A percentile compares a stretch with the other conserved stretches of the same genome.
Evolutionary conservation across 495 filamentous ascomycete species (phyloP).

Genomic region (Tuber melanosporum): DNA sequence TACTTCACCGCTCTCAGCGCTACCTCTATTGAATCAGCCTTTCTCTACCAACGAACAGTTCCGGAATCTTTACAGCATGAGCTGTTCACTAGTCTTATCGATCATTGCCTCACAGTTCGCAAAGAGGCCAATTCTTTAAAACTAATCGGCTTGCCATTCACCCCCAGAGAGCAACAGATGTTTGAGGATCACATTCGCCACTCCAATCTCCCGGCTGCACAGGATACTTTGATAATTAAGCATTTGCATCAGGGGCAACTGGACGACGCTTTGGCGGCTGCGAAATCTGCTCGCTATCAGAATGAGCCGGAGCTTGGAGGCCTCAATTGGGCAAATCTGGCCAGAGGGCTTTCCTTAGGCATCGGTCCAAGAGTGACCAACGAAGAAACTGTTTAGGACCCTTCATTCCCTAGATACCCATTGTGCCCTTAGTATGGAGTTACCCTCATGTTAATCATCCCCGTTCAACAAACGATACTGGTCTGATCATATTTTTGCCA

Average conservation of each 20-base stretch:
- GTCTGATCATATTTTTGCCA: not conserved
- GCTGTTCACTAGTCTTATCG: conserved; percentile 28
- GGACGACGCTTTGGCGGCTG: conserved; percentile 22
- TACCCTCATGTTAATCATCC: conserved; percentile 1
- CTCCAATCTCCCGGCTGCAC: conserved; percentile 24
- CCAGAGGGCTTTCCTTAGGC: conserved; percentile 32
- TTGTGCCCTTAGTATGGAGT: not conserved
- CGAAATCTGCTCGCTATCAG: conserved; percentile 24
- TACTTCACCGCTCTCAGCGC: conserved; percentile 28
- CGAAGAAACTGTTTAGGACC: not conserved
- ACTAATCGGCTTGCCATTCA: conserved; percentile 37
- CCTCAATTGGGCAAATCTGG: conserved; percentile 36
- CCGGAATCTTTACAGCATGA: conserved; percentile 20
- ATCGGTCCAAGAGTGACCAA: conserved; percentile 28
- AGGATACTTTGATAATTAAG: conserved; percentile 37
- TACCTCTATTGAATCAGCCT: conserved; percentile 30
- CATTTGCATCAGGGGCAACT: conserved; percentile 36
- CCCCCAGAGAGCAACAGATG: conserved; percentile 24
- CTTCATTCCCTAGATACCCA: not conserved
- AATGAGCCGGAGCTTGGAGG: conserved; percentile 30
- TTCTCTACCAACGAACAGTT: conserved; percentile 33
- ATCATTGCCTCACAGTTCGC: conserved; percentile 34
- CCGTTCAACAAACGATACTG: not conserved
- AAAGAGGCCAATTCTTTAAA: conserved; percentile 33
- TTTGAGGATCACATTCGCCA: conserved; percentile 27